phyloP scores from a whole-genome alignment of 2,329 filamentous ascomycete species.

The Sporothrix curviconia region DNA sequence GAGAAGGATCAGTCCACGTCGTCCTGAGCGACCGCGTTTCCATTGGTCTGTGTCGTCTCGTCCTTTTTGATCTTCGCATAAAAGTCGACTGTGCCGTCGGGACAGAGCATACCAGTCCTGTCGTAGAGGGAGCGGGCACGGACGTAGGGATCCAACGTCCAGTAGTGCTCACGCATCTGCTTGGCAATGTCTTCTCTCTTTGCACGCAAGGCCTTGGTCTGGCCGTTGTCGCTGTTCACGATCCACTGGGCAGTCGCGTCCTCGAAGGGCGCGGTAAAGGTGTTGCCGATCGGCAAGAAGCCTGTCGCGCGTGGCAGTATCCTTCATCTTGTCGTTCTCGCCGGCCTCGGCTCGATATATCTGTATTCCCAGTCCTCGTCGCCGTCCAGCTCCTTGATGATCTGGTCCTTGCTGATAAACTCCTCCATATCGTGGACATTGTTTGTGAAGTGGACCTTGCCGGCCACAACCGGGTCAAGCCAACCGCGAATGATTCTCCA shows the following conservation, averaged over 20 bases:
- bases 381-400: constrained; percentile 79
- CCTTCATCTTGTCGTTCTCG: constrained; percentile 72
- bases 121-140: constrained; percentile 81
- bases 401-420: constrained; percentile 64
- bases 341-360: constrained; percentile 70
- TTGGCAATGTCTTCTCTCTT: constrained; percentile 57
- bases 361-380: constrained; percentile 77
- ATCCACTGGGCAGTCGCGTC: constrained; percentile 72
- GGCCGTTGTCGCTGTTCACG: constrained; percentile 38
- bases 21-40: constrained; percentile 25
- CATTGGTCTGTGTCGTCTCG: constrained; percentile 18
- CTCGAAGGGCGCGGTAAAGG: constrained; percentile 69
- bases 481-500: constrained; percentile 94
- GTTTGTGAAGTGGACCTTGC: constrained; percentile 90
- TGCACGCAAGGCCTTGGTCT: constrained; percentile 43
- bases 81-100: constrained; percentile 63
- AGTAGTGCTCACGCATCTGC: constrained; percentile 69
- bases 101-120: constrained; percentile 63
- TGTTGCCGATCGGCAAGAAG: constrained; percentile 57
- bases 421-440: constrained; percentile 69
- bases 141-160: constrained; percentile 81
- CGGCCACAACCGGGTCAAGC: constrained; percentile 92
- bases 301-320: constrained; percentile 53
- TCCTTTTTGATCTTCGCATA: constrained; percentile 40
- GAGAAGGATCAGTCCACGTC: constrained; percentile 40